Evolutionary conservation across 139 green algal genomes (phyloP).

Genomic region (Edaphochlamys debaryana): DNA sequence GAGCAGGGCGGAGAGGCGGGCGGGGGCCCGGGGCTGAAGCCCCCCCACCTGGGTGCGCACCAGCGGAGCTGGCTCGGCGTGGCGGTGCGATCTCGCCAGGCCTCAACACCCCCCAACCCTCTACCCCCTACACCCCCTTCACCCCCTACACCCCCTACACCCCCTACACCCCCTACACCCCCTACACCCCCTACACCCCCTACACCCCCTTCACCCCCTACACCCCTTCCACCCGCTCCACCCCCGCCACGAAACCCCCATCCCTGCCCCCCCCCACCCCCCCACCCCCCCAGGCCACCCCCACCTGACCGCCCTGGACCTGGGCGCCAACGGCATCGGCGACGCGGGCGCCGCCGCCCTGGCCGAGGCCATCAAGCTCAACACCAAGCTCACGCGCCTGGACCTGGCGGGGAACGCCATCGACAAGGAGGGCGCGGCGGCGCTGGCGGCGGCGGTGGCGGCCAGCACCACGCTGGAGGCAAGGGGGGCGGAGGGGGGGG

Average conservation of each 20-base stretch:
- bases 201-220: too few species aligned
- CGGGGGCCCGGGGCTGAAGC: too few species aligned
- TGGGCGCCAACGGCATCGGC: conserved; percentile 91
- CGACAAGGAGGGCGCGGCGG: conserved; percentile 60
- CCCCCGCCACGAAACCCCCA: too few species aligned
- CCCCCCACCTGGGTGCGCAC: too few species aligned
- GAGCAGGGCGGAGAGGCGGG: too few species aligned
- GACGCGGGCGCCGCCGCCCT: conserved; percentile 83
- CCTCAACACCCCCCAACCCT: neutral
- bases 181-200: neutral
- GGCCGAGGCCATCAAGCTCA: conserved; percentile 93
- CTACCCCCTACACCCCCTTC: neutral
- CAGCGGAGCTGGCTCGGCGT: too few species aligned
- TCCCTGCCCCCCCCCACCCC: neutral
- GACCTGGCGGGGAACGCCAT: conserved; percentile 82
- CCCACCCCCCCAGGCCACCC: conserved; percentile 44
- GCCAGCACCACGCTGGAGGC: conserved; percentile 73
- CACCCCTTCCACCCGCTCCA: too few species aligned
- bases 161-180: neutral
- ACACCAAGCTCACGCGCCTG: conserved; percentile 84
- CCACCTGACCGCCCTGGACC: conserved; percentile 82
- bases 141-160: neutral
- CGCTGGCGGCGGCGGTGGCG: conserved; percentile 79
- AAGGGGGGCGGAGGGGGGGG: too few species aligned
- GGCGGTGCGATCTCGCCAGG: too few species aligned